Base-by-base conservation (phyloP, 306 rosid genomes). In the Ormosia emarginata region DNA sequence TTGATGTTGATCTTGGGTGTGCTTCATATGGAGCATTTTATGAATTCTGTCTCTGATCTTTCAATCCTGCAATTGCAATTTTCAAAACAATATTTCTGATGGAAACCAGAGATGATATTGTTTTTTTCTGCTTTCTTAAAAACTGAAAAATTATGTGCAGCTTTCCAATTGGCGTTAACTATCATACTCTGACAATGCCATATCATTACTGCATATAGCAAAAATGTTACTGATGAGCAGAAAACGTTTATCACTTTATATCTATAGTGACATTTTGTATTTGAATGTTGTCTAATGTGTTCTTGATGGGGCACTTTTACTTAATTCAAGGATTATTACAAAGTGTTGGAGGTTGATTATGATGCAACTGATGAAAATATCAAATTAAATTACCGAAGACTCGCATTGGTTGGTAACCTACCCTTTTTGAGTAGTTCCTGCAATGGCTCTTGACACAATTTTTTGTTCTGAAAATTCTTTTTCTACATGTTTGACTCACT, bases 351-450 rank as follows among this genome's bases (percentile, higher is more conserved):
- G 94, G 91, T 92, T 87, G 88, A 78, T 50, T 92, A 92, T 82
- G 92, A 92, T 76, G 97, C 97, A 71, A 85, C 92, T 10, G 94
- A 92, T 72, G 97, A 92, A 74, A 87, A 56, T 29, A 90, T 92
- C 88, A 87, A 79, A 82, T 83, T 90, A n/a, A 90, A 84, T 84
- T 92, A 90, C 79, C 90, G 94, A 74, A 85, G 89, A 73, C 92
- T 92, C 24, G 97, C 97, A 11, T 77, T 92, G 92, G 97, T 92
- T 67, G 58, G 90, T 90, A 70, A 50, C 75, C 77, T 59, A 3
- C 53, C 62, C 67, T 44, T 67, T 81, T 61, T 12, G 18, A 49
- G 10, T 73, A 29, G 77, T 72, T 84, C 58, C 76, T 50, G 47
- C 17, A 17, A 67, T 66, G 63, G 66, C 63, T 15, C 76, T 69